Conservation (phyloP, 495 filamentous ascomycete genomes). For the Hypoxylon crocopeplum region DNA sequence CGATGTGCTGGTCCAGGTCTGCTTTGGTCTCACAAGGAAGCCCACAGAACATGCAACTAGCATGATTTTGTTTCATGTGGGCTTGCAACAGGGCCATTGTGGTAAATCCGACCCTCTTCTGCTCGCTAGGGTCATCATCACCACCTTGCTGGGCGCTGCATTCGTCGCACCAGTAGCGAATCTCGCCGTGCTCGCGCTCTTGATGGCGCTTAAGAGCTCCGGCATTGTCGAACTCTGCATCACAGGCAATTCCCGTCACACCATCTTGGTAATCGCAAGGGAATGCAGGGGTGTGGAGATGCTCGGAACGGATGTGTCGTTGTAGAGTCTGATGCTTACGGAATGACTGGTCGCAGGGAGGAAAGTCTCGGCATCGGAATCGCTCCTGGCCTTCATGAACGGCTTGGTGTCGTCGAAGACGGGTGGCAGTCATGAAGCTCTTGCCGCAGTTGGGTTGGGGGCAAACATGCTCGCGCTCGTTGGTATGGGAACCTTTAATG, state of each 20-base stretch:
- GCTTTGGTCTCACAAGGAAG: constrained; percentile 64
- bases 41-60: constrained; percentile 75
- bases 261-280: constrained; percentile 65
- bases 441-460: constrained; percentile 74
- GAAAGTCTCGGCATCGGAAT: constrained; percentile 74
- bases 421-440: constrained; percentile 75
- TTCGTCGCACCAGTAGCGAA: constrained; percentile 74
- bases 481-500: constrained; percentile 78
- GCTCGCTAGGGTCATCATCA: constrained; percentile 34
- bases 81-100: constrained; percentile 72
- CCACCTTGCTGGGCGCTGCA: constrained; percentile 52
- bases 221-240: constrained; percentile 72
- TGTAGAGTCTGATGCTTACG: constrained; percentile 88
- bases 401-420: constrained; percentile 71
- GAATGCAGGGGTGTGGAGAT: constrained; percentile 73
- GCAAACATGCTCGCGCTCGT: constrained; percentile 75
- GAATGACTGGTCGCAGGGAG: constrained; percentile 79
- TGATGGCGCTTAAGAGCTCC: constrained; percentile 73
- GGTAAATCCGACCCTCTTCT: constrained; percentile 63
- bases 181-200: constrained; percentile 69
- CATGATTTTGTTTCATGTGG: constrained; percentile 75
- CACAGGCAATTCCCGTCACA: constrained; percentile 65
- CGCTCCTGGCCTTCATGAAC: constrained; percentile 73
- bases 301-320: constrained; percentile 75
- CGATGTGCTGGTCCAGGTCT: constrained; percentile 72